phyloP scores from a whole-genome alignment of 2,329 filamentous ascomycete species.

The Ophiostoma quercus region DNA sequence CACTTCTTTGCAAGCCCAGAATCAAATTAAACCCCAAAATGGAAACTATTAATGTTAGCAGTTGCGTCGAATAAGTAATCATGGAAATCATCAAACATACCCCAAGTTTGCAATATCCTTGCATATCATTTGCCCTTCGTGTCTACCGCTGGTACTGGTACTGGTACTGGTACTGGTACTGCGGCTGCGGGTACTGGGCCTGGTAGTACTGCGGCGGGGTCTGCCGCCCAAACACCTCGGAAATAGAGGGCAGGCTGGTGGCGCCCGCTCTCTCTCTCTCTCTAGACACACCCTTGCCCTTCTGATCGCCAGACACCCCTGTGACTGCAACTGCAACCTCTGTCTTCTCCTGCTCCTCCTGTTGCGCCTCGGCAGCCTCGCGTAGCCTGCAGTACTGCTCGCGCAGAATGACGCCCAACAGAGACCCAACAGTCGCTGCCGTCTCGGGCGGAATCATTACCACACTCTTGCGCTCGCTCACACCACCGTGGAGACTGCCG shows the following conservation, averaged over 20 bases:
- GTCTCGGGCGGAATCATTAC: constrained; percentile 8
- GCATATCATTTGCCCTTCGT: neutral
- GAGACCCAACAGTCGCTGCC: neutral
- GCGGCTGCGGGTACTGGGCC: too few relatives aligned
- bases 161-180: too few relatives aligned
- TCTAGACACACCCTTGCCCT: neutral
- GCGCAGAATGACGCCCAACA: constrained; percentile 8
- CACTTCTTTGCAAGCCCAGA: neutral
- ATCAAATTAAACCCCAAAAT: too few relatives aligned
- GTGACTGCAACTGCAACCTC: neutral
- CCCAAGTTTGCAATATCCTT: neutral
- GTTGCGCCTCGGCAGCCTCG: neutral
- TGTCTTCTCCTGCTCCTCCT: neutral
- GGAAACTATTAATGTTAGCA: neutral
- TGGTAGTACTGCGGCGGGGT: neutral
- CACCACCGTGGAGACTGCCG: neutral
- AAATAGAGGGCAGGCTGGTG: constrained; percentile 3
- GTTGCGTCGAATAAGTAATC: neutral
- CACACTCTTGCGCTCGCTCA: neutral
- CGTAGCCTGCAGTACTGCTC: constrained; percentile 4
- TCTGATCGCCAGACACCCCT: neutral
- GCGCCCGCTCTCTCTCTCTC: neutral
- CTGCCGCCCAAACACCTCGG: constrained; percentile 5
- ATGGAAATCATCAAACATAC: neutral
- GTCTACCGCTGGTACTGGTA: constrained; percentile 5